Percentiles rank a stretch among this genome's conserved stretches.
Evolutionary conservation across 2,329 filamentous ascomycete genomes (phyloP).

Genomic region (Pseudocercospora cruenta): DNA sequence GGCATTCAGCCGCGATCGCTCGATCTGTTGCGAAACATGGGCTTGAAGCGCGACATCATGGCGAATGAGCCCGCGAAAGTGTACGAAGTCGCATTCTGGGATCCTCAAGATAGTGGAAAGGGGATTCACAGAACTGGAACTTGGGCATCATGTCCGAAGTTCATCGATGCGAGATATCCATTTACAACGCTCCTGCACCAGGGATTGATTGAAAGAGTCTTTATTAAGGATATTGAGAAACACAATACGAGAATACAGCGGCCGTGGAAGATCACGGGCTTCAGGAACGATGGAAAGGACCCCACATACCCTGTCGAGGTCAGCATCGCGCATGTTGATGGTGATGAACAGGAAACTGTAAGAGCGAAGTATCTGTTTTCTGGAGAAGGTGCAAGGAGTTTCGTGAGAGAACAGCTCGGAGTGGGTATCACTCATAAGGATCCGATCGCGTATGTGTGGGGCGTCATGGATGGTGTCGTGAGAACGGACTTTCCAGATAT

Average conservation of each 20-base stretch:
- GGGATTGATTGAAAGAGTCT: conserved; percentile 64
- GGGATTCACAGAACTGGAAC: conserved; percentile 65
- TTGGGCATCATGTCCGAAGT: conserved; percentile 87
- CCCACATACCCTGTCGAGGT: conserved; percentile 81
- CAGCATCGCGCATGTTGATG: conserved; percentile 74
- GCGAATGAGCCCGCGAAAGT: conserved; percentile 83
- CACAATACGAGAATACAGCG: conserved; percentile 60
- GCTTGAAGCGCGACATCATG: conserved; percentile 86
- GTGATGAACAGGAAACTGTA: conserved; percentile 67
- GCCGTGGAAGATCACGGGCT: conserved; percentile 65
- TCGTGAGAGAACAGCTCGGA: conserved; percentile 64
- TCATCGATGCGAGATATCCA: conserved; percentile 68
- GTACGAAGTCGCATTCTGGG: conserved; percentile 71
- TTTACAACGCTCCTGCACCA: conserved; percentile 67
- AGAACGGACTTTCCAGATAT: conserved; percentile 66
- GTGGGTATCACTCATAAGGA: conserved; percentile 69
- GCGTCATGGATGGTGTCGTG: conserved; percentile 69
- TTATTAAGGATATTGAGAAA: conserved; percentile 64
- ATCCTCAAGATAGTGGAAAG: conserved; percentile 54
- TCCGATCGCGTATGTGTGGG: conserved; percentile 67
- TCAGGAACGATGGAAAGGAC: conserved; percentile 63
- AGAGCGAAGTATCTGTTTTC: conserved; percentile 66
- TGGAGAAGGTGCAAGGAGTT: conserved; percentile 65
- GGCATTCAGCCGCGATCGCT: conserved; percentile 89
- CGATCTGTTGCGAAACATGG: conserved; percentile 86